These are phyloP conservation scores for Neurospora sp. DNA, from an alignment of 495 filamentous ascomycete species.

Conservation along the genomic window DNA sequence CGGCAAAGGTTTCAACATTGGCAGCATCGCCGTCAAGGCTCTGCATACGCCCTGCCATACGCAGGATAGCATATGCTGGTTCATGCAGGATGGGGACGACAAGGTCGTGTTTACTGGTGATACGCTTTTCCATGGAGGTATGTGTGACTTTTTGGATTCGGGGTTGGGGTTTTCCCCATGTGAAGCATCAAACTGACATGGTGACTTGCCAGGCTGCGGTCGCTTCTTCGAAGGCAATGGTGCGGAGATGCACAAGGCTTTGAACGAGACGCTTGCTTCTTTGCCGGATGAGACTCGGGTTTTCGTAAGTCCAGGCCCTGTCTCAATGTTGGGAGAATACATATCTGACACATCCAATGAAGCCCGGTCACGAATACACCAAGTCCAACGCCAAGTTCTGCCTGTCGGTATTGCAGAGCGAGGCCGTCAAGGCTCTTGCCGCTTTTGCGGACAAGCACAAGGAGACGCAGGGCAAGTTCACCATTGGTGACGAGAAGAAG, in stretches of 20 bases:
- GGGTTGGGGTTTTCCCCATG: too few species aligned
- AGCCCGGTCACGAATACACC: slow-evolving; percentile 97
- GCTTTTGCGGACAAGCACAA: slow-evolving; percentile 67
- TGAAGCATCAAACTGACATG: not conserved
- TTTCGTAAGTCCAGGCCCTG: slow-evolving; percentile 48
- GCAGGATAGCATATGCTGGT: slow-evolving; percentile 92
- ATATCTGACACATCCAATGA: not conserved
- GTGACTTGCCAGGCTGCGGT: slow-evolving; percentile 60
- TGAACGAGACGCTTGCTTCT: slow-evolving; percentile 73
- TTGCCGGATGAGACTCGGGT: slow-evolving; percentile 90
- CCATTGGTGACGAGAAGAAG: slow-evolving; percentile 95
- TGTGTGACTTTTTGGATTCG: not conserved
- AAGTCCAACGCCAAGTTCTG: slow-evolving; percentile 87
- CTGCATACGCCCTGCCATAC: slow-evolving; percentile 96
- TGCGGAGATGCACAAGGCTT: slow-evolving; percentile 75
- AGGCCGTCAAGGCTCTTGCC: slow-evolving; percentile 65
- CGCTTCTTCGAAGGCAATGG: slow-evolving; percentile 92
- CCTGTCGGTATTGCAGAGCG: slow-evolving; percentile 58
- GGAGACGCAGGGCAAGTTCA: slow-evolving; percentile 92
- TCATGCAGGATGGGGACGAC: slow-evolving; percentile 70
- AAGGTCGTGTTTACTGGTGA: slow-evolving; percentile 91
- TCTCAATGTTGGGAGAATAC: not conserved
- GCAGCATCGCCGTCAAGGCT: slow-evolving; percentile 77
- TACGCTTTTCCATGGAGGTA: slow-evolving; percentile 89
- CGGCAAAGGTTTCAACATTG: slow-evolving; percentile 71